Conservation (phyloP, 108 stramenopile species). For the Nitzschia sp. region DNA sequence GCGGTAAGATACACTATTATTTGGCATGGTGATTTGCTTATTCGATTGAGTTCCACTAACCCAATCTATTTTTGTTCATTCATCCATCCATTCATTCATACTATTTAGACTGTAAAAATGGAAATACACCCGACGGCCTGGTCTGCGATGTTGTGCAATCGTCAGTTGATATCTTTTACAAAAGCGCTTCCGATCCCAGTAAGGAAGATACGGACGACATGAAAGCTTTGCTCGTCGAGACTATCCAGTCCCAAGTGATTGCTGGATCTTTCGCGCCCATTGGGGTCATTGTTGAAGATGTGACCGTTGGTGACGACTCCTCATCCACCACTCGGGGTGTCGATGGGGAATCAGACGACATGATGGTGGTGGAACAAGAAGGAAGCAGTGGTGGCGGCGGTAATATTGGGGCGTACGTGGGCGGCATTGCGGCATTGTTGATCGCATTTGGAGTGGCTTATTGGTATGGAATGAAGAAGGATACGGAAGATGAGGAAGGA, state of each 20-base stretch:
- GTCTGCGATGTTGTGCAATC: neutral
- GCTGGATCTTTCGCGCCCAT: neutral
- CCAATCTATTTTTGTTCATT: no score
- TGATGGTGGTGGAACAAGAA: neutral
- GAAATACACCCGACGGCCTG: neutral
- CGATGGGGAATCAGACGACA: neutral
- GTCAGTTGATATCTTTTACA: neutral
- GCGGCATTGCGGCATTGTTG: neutral
- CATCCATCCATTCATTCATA: no score
- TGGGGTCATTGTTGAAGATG: neutral
- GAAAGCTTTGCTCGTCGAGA: neutral
- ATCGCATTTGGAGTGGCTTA: neutral
- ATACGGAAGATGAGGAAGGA: neutral
- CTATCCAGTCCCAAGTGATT: neutral
- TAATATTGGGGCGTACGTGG: neutral
- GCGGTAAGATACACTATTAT: neutral
- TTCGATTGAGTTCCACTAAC: no score
- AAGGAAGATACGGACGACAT: neutral
- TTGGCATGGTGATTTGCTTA: no score
- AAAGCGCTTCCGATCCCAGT: neutral
- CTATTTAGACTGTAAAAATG: neutral
- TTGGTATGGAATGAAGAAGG: neutral
- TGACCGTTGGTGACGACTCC: neutral
- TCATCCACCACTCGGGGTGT: neutral
- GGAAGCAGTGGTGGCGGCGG: neutral